phyloP scores from a whole-genome alignment of 768 basidiomycete genomes.

The Mycena albidolilacea region DNA sequence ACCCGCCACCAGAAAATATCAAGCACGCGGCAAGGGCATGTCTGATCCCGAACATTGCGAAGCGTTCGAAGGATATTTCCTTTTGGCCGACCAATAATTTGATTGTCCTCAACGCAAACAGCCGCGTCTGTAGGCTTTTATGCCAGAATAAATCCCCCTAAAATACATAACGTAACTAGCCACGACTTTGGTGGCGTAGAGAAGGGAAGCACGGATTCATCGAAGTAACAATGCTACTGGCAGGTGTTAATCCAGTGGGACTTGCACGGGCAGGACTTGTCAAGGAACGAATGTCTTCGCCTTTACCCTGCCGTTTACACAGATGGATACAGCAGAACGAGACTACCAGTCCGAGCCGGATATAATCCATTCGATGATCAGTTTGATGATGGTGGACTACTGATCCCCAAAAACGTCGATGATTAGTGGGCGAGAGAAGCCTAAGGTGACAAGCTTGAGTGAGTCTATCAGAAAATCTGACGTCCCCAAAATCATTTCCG shows the following conservation, averaged over 20 bases:
- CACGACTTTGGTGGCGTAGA: slow-evolving; percentile 22
- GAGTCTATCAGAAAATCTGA: slow-evolving; percentile 37
- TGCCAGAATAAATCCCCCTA: slow-evolving; percentile 1
- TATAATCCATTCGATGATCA: slow-evolving; percentile 7
- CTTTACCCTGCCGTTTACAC: too few relatives aligned
- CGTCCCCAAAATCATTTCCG: slow-evolving; percentile 9
- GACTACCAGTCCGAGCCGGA: neutral
- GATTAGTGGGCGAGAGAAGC: slow-evolving; percentile 37
- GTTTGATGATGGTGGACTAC: neutral
- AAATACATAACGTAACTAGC: neutral
- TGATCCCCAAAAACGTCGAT: slow-evolving; percentile 28
- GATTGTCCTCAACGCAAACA: neutral
- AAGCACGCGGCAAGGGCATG: slow-evolving; percentile 25
- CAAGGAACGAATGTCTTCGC: neutral
- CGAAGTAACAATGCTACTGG: neutral
- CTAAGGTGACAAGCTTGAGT: slow-evolving; percentile 3
- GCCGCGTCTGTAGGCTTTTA: neutral
- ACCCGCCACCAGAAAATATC: slow-evolving; percentile 1
- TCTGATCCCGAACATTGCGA: slow-evolving; percentile 15
- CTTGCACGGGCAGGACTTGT: neutral
- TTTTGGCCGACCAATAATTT: slow-evolving; percentile 17
- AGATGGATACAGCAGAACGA: too few relatives aligned
- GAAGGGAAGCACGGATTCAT: slow-evolving; percentile 6
- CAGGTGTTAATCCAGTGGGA: neutral
- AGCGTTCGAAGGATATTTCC: slow-evolving; percentile 6